A percentile compares a stretch with the other conserved stretches of the same genome.
Conservation (phyloP, 116 monocot species). For the Papilionanthe hybrid region DNA sequence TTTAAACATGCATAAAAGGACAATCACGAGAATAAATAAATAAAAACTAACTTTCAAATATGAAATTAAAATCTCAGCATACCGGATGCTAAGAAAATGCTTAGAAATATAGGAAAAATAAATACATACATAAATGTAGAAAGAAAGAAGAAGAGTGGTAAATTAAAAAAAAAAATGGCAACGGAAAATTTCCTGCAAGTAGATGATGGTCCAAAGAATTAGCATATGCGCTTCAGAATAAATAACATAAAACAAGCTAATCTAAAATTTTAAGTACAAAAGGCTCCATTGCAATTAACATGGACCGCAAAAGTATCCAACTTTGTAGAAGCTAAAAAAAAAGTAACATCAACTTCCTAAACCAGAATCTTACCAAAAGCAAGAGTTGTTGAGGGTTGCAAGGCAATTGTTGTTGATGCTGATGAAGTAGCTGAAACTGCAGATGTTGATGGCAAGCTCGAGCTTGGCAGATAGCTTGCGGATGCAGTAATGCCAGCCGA, state of each 20-base stretch:
- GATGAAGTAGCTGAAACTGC: slow-evolving; percentile 3
- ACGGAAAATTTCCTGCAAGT: not conserved
- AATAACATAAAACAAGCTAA: not conserved
- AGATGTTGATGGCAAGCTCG: not conserved
- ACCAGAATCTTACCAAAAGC: slow-evolving; percentile 3
- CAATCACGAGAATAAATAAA: not conserved
- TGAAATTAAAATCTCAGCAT: not conserved
- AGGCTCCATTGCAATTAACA: not conserved
- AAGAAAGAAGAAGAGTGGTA: not conserved
- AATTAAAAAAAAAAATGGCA: not conserved
- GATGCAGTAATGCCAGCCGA: not conserved
- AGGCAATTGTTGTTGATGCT: slow-evolving; percentile 4
- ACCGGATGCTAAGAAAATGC: not conserved
- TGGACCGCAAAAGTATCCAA: not conserved
- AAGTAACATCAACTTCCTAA: not conserved
- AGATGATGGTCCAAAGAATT: not conserved
- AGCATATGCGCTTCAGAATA: not conserved
- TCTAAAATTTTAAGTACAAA: not conserved
- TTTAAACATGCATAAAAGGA: not conserved
- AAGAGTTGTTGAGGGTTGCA: not conserved
- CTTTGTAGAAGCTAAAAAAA: not conserved
- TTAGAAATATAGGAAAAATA: not conserved
- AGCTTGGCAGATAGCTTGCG: not conserved
- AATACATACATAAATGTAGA: not conserved
- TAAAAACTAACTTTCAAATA: not conserved